Base-by-base conservation (phyloP, 78 protist species). In the Planoprotostelium fungivorum region DNA sequence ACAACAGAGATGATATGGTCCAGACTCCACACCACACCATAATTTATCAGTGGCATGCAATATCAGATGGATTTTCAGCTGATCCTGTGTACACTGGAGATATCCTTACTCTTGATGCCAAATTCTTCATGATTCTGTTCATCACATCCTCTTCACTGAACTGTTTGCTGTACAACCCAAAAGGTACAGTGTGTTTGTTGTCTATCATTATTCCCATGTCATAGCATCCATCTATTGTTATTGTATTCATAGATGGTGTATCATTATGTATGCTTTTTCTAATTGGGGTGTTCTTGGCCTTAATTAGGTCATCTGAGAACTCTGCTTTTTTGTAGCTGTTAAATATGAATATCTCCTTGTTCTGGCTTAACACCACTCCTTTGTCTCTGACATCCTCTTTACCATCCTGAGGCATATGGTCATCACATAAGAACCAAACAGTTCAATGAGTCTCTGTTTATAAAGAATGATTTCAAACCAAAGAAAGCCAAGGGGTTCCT, bases 361-460 rank as follows among this genome's bases (percentile, higher is more conserved):
- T 51, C 73, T 51, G 73, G 73, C 73, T 51, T 51, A 51, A 51
- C 73, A 51, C 73, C 73, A 51, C 73, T 51, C 73, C 73, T 51
- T 51, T 51, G 16, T 51, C 16, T 51, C 73, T 51, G 73, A 51
- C 73, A 51, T 51, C 73, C 73, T 51, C 73, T 51, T 51, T 51
- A 51, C 73, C 73, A 51, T 51, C 73, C 73, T 51, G n/a, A n/a
- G n/a, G n/a, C n/a, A n/a, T n/a, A n/a, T n/a, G n/a, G n/a, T n/a
- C n/a, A n/a, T n/a, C n/a, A n/a, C n/a, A n/a, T n/a, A n/a, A n/a
- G n/a, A n/a, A n/a, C n/a, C n/a, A n/a, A n/a, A n/a, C n/a, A n/a
- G n/a, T n/a, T n/a, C n/a, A n/a, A n/a, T n/a, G n/a, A n/a, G n/a
- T n/a, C n/a, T n/a, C n/a, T n/a, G n/a, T n/a, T n/a, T n/a, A n/a